Percentiles rank a stretch among this genome's conserved stretches.
phyloP scores from a whole-genome alignment of 2,329 filamentous ascomycete genomes.

The Nigrospora sphaerica region DNA sequence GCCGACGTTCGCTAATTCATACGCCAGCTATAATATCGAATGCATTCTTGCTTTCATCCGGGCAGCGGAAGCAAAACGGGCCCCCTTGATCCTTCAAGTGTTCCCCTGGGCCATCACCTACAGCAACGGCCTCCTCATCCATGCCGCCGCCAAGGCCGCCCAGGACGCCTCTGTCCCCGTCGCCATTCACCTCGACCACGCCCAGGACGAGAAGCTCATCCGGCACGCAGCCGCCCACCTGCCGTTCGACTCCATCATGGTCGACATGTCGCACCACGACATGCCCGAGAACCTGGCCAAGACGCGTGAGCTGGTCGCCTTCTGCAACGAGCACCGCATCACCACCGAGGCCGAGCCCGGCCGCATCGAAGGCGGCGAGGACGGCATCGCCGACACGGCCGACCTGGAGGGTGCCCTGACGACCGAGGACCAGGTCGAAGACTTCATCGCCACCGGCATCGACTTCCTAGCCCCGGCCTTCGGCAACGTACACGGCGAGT shows the following conservation, averaged over 20 bases:
- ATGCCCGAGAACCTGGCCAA: constrained; percentile 61
- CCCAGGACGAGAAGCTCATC: constrained; percentile 53
- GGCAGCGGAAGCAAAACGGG: constrained; percentile 45
- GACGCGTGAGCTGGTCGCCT: constrained; percentile 54
- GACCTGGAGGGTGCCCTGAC: constrained; percentile 46
- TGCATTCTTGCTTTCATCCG: constrained; percentile 45
- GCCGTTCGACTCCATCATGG: constrained; percentile 66
- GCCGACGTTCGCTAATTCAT: background rate
- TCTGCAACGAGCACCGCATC: constrained; percentile 59
- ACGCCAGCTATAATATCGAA: constrained; percentile 57
- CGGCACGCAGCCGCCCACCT: constrained; percentile 45
- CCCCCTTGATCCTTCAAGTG: constrained; percentile 59
- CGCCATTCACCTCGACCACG: constrained; percentile 60
- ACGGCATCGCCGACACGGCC: constrained; percentile 53
- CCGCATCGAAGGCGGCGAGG: constrained; percentile 59
- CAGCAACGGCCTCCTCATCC: constrained; percentile 45
- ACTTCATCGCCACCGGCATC: constrained; percentile 65
- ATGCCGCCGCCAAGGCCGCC: constrained; percentile 48
- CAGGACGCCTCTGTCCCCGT: constrained; percentile 49
- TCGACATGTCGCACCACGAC: constrained; percentile 70
- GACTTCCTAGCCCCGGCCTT: constrained; percentile 70
- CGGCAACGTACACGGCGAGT: constrained; percentile 70
- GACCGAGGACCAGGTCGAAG: constrained; percentile 60
- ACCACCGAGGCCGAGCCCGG: constrained; percentile 66
- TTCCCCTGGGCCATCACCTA: constrained; percentile 66